A percentile compares a stretch with the other conserved stretches of the same genome.
phyloP scores from a whole-genome alignment of 1,139 yeast genomes.

The Sugiyamaella castrensis region DNA sequence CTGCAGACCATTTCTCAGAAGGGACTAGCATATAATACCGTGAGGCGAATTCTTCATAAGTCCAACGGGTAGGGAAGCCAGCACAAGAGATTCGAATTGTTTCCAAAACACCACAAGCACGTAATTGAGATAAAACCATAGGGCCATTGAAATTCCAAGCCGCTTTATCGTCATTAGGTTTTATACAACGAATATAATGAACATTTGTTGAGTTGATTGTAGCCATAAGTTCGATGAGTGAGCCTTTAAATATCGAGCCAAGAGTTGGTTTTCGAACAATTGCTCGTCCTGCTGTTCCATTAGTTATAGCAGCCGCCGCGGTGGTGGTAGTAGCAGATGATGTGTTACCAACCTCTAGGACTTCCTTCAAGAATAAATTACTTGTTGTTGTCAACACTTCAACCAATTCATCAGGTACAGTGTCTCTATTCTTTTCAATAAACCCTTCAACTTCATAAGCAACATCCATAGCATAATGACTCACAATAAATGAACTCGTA shows the following conservation, averaged over 20 bases:
- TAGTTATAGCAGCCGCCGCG: constrained; percentile 46
- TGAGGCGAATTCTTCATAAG: constrained; percentile 88
- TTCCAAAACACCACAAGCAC: constrained; percentile 98
- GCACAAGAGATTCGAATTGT: constrained; percentile 96
- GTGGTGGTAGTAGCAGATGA: constrained; percentile 55
- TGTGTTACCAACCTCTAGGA: constrained; percentile 60
- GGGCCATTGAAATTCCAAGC: constrained; percentile 97
- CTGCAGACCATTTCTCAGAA: constrained; percentile 61
- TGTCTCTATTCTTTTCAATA: constrained; percentile 94
- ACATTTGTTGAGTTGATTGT: constrained; percentile 93
- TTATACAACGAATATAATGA: constrained; percentile 95
- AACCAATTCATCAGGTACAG: constrained; percentile 93
- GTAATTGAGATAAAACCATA: constrained; percentile 90
- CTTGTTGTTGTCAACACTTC: constrained; percentile 73
- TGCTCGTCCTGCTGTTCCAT: constrained; percentile 32
- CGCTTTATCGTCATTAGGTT: constrained; percentile 88
- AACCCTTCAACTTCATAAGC: constrained; percentile 91
- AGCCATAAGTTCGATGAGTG: constrained; percentile 86
- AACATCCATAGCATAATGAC: constrained; percentile 94
- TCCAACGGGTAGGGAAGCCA: constrained; percentile 96
- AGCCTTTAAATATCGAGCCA: constrained; percentile 90
- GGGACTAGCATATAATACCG: constrained; percentile 81
- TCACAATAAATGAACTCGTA: constrained; percentile 81
- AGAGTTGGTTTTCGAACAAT: constrained; percentile 84
- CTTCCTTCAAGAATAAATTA: constrained; percentile 60